phyloP scores from a whole-genome alignment of 805 yeast species.

The Monosporozyma aerobia region DNA sequence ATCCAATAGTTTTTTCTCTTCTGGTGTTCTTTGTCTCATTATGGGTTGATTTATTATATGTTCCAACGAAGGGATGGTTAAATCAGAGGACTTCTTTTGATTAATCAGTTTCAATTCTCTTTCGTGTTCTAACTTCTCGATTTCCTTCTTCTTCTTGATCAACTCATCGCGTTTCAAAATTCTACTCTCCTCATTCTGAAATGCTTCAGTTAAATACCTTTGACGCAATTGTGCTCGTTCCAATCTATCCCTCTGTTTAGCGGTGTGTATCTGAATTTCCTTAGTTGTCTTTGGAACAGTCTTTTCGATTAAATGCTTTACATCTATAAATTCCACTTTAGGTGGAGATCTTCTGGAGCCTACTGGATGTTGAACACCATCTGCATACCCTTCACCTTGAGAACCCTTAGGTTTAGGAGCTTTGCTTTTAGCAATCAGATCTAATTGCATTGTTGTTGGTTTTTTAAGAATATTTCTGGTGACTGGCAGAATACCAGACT shows the following conservation, averaged over 20 bases:
- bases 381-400: slow-evolving; percentile 55
- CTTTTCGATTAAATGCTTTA: slow-evolving; percentile 46
- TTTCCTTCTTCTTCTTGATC: slow-evolving; percentile 30
- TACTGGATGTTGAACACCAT: slow-evolving; percentile 57
- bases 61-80: slow-evolving; percentile 76
- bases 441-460: slow-evolving; percentile 43
- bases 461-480: slow-evolving; percentile 68
- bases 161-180: slow-evolving; percentile 29
- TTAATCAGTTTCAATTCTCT: slow-evolving; percentile 23
- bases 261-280: slow-evolving; percentile 2
- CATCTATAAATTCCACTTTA: slow-evolving; percentile 45
- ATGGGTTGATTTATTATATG: slow-evolving; percentile 57
- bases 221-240: slow-evolving; percentile 57
- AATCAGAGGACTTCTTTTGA: slow-evolving; percentile 29
- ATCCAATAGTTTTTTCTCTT: slow-evolving; percentile 47
- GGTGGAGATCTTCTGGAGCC: slow-evolving; percentile 51
- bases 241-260: slow-evolving; percentile 22
- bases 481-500: slow-evolving; percentile 75
- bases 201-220: slow-evolving; percentile 56
- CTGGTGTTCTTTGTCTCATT: slow-evolving; percentile 62
- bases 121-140: slow-evolving; percentile 31
- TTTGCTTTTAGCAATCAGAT: slow-evolving; percentile 31
- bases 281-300: slow-evolving; percentile 42
- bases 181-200: slow-evolving; percentile 42
- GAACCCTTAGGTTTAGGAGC: slow-evolving; percentile 39